Evolutionary conservation across 2,329 filamentous ascomycete species (phyloP), one percentile per base, ranked within the genome.

Genomic region (Calonectria ilicicola): DNA sequence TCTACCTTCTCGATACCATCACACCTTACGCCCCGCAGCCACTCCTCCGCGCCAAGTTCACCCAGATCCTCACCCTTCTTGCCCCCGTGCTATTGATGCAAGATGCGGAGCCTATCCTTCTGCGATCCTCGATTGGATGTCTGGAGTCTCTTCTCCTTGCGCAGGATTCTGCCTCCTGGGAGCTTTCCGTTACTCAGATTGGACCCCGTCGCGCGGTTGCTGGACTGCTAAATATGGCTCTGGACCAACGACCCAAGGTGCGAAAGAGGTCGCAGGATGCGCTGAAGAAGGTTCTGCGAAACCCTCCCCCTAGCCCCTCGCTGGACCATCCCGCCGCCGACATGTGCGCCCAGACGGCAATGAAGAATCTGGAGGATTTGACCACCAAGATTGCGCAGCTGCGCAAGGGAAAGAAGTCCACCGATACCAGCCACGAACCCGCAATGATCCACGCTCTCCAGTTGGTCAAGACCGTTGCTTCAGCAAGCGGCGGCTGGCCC

Each of bases 1-100:
- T 99, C 78, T 99, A 99, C 85, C 92, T 99, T 19, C 95, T 99
- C 86, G 96, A 99, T 85, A 88, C 98, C 77, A 91, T 98, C 78
- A 97, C 95, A 19, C 94, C 94, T 72, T 94, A 93, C 85, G 92
- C 96, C 74, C 95, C 97, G 67, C 91, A 94, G 74, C 91, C 96
- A 72, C 92, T 99, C 72, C 93, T 99, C 70, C 94, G 96, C 81
- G 94, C 95, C 77, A 98, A 98, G 84, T 99, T 99, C 86, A 93
- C 94, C 32, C 94, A 97, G 84, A 98, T 99, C 80, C 92, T 99
- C 73, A 92, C 93, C 38, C 92, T 94, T 73, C 91, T 99, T 77
- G 95, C 95, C 23, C 96, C 96, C 2, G 93, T 96, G 15, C 89
- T 99, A 58, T 92, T 94, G 67, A 89, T 94, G 76, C 88, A 91